Conservation (phyloP, 2,329 filamentous ascomycete species). For the Aspergillus melleus region DNA sequence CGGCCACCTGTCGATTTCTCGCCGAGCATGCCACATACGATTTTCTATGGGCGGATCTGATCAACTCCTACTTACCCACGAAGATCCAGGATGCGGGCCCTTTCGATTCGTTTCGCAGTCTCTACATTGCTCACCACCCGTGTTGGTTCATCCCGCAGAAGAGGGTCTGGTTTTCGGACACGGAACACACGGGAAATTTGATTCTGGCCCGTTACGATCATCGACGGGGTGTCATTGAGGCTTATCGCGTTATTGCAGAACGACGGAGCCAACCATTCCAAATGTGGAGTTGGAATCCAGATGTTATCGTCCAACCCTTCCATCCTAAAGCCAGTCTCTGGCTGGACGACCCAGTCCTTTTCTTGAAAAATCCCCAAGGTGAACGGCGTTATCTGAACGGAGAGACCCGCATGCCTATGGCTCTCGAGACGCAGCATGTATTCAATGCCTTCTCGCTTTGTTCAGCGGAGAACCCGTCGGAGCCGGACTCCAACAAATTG, state of each 20-base stretch:
- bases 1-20: slow-evolving; percentile 63
- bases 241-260: slow-evolving; percentile 71
- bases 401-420: slow-evolving; percentile 58
- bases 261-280: slow-evolving; percentile 56
- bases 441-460: slow-evolving; percentile 70
- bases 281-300: slow-evolving; percentile 64
- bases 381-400: slow-evolving; percentile 25
- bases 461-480: slow-evolving; percentile 45
- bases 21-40: slow-evolving; percentile 64
- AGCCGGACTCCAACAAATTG: slow-evolving; percentile 51
- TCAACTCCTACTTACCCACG: slow-evolving; percentile 68
- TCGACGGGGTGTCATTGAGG: slow-evolving; percentile 73
- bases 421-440: slow-evolving; percentile 52
- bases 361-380: slow-evolving; percentile 47
- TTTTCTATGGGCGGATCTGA: slow-evolving; percentile 67
- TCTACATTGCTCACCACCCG: slow-evolving; percentile 73
- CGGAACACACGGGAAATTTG: slow-evolving; percentile 69
- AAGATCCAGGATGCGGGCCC: slow-evolving; percentile 58
- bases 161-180: slow-evolving; percentile 85
- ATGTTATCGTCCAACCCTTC: slow-evolving; percentile 72
- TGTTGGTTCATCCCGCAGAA: slow-evolving; percentile 81
- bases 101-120: slow-evolving; percentile 64
- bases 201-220: slow-evolving; percentile 76
- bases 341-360: slow-evolving; percentile 70
- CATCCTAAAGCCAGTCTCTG: slow-evolving; percentile 69